Evolutionary conservation across 345 rosid genomes (phyloP).

Genomic region (Anastatica hierochuntica): DNA sequence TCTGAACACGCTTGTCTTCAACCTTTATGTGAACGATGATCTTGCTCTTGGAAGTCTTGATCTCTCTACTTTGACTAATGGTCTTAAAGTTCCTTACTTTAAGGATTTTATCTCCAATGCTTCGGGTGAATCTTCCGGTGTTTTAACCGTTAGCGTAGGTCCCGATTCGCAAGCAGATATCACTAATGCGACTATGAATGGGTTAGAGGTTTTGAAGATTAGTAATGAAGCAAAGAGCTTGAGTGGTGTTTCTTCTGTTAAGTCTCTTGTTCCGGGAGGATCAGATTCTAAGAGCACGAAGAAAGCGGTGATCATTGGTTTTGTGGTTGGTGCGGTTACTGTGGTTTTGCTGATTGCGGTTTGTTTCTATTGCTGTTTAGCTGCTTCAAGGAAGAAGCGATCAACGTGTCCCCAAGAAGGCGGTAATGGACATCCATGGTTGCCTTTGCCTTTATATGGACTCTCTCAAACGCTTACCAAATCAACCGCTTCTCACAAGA

Average conservation of each 20-base stretch:
- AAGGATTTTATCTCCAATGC: slow-evolving; percentile 68
- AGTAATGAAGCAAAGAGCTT: slow-evolving; percentile 72
- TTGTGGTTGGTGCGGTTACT: slow-evolving; percentile 35
- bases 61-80: slow-evolving; percentile 45
- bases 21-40: slow-evolving; percentile 71
- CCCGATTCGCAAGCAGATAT: slow-evolving; percentile 56
- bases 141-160: slow-evolving; percentile 78
- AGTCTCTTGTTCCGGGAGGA: slow-evolving; percentile 43
- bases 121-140: slow-evolving; percentile 36
- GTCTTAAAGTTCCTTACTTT: slow-evolving; percentile 52
- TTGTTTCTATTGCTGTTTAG: slow-evolving; percentile 49
- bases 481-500: slow-evolving; percentile 82
- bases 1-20: slow-evolving; percentile 67
- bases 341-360: slow-evolving; percentile 38
- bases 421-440: slow-evolving; percentile 47
- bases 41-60: slow-evolving; percentile 63
- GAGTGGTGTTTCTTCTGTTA: slow-evolving; percentile 54
- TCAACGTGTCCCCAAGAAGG: slow-evolving; percentile 45
- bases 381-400: slow-evolving; percentile 21
- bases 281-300: slow-evolving; percentile 31
- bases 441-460: slow-evolving; percentile 87
- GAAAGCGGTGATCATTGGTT: slow-evolving; percentile 39
- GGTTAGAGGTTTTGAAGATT: slow-evolving; percentile 82
- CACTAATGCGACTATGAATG: slow-evolving; percentile 66
- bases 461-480: slow-evolving; percentile 78